Evolutionary conservation across 2,329 filamentous ascomycete genomes (phyloP).

Genomic region (Pyrenophora seminiperda): DNA sequence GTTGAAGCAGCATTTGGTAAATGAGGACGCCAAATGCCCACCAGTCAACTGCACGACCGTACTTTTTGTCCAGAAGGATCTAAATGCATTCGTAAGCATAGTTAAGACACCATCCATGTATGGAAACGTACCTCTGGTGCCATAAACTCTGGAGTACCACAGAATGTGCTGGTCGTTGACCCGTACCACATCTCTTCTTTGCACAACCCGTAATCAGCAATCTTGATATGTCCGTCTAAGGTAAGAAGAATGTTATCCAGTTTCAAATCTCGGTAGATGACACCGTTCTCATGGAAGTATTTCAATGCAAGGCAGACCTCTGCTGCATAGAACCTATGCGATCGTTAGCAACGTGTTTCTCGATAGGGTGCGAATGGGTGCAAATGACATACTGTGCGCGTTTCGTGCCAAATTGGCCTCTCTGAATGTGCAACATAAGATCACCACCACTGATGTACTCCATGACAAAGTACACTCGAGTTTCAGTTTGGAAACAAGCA

Average conservation of each 20-base stretch:
- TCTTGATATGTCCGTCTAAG: conserved; percentile 96
- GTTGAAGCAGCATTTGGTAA: conserved; percentile 99
- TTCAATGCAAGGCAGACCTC: conserved; percentile 97
- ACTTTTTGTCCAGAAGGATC: conserved; percentile 98
- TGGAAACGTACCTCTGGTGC: conserved; percentile 76
- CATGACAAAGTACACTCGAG: conserved; percentile 98
- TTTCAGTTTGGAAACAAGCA: conserved; percentile 99
- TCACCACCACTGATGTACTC: conserved; percentile 99
- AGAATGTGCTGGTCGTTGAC: conserved; percentile 95
- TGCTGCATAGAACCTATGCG: conserved; percentile 83
- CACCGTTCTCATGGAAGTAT: conserved; percentile 99
- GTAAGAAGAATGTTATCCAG: conserved; percentile 90
- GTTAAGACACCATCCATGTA: too few species aligned
- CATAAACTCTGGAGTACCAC: conserved; percentile 99
- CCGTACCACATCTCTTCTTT: conserved; percentile 99
- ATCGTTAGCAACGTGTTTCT: conserved; percentile 28
- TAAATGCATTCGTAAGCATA: conserved; percentile 43
- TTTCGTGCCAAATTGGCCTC: conserved; percentile 93
- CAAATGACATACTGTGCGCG: conserved; percentile 81
- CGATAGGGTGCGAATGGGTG: too few species aligned
- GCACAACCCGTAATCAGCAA: conserved; percentile 97
- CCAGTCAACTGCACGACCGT: conserved; percentile 96
- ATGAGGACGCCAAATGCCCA: conserved; percentile 99
- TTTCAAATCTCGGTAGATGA: conserved; percentile 88
- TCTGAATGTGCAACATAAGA: conserved; percentile 98